A percentile compares a stretch with the other conserved stretches of the same genome.
Conservation (phyloP, 2,329 filamentous ascomycete genomes). For the Pseudocercospora crystallina region DNA sequence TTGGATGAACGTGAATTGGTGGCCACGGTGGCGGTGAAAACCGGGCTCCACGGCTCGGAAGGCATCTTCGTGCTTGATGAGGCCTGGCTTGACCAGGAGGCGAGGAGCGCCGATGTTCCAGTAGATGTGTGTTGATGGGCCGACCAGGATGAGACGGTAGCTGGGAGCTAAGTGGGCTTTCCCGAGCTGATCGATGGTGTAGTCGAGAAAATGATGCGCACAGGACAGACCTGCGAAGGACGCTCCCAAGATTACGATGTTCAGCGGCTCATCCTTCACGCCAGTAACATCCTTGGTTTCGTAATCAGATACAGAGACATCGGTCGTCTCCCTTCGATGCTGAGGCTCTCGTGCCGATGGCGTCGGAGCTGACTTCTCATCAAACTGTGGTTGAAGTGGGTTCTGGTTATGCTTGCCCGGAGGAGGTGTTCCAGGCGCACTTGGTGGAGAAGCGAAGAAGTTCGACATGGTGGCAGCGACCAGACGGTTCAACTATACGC, state of each 20-base stretch:
- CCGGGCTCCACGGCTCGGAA: slow-evolving; percentile 38
- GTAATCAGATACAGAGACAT: slow-evolving; percentile 1
- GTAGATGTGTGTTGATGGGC: slow-evolving; percentile 38
- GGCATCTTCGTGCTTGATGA: slow-evolving; percentile 35
- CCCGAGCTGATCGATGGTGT: slow-evolving; percentile 32
- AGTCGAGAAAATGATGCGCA: slow-evolving; percentile 39
- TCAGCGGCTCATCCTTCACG: slow-evolving; percentile 27
- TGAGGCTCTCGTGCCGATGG: too few relatives aligned
- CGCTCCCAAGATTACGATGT: slow-evolving; percentile 41
- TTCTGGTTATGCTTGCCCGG: too few relatives aligned
- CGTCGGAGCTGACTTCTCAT: too few relatives aligned
- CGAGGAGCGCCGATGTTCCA: slow-evolving; percentile 42
- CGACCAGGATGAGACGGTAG: slow-evolving; percentile 38
- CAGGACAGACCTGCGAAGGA: slow-evolving; percentile 41
- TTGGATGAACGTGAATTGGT: slow-evolving; percentile 37
- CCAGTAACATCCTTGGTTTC: slow-evolving; percentile 13
- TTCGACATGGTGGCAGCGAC: too few relatives aligned
- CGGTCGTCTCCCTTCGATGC: neutral
- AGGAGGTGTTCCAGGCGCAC: too few relatives aligned
- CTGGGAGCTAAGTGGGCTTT: slow-evolving; percentile 16
- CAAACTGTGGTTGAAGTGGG: too few relatives aligned
- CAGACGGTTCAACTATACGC: too few relatives aligned
- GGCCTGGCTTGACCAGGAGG: slow-evolving; percentile 36
- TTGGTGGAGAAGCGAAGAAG: too few relatives aligned
- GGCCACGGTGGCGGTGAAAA: slow-evolving; percentile 35